Evolutionary conservation across 805 yeast species (phyloP), one percentile per base, ranked within the genome.

Genomic region (Jamesozyma spencerorum): DNA sequence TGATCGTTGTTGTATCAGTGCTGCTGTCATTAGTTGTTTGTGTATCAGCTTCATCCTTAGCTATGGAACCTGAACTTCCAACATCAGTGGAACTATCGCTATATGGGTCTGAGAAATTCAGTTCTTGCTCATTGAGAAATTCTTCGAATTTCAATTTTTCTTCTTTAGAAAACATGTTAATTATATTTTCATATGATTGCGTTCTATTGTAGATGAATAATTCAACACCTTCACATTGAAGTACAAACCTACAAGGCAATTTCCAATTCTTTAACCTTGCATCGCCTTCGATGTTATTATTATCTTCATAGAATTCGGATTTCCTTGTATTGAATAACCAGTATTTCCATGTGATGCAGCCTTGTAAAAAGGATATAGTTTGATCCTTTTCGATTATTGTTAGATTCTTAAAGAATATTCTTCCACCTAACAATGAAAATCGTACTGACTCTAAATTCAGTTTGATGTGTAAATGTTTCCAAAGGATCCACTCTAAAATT

Each of bases 291-390:
- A 43, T 42, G 12, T 51, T 48, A 42, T 30, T 42, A 39, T 33
- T 19, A 35, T 20, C 38, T 24, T 42, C 49, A 18, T 44, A 44
- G 35, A 31, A 53, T 26, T 40, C 51, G 30, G 54, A 55, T 47
- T 44, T 45, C 48, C 73, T 62, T 14, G 70, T 58, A 4, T 61
- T 56, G 3, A 66, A 63, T 38, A 85, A 65, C 97, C 97, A 92
- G 58, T 86, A 90, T 45, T 94, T 63, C 97, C 97, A 92, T 0
- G 94, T 84, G 20, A 90, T 55, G 50, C 77, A 75, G 1, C 90
- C 82, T 45, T 80, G 79, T 20, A 84, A 70, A 1, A 84, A 69
- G 8, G 85, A 74, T 1, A 85, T 54, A 2, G 94, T 77, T 45
- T 77, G 77, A 61, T 88, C 81, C 37, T 76, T 69, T n/a, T 86